Base-by-base conservation (phyloP, 768 basidiomycete species). In the Termitomyces sp. region DNA sequence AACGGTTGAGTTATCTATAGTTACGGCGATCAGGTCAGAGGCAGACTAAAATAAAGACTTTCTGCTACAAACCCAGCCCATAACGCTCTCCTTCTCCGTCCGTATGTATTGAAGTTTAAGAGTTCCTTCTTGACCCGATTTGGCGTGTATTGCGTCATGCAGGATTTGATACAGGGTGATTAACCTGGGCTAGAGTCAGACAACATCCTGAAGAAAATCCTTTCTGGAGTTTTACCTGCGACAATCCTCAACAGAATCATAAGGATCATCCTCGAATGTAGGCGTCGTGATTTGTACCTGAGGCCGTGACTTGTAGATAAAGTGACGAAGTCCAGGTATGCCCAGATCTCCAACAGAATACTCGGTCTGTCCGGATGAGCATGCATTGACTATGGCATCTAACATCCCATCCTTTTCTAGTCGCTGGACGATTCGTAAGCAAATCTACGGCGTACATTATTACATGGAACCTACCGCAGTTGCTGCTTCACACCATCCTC, bases 281-380 rank as follows among this genome's bases (percentile, higher is more conserved):
- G 97, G 94, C 59, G 78, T 71, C 0, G 95, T 97, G 35, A 96
- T 79, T 66, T 99, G 97, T 19, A 99, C 94, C 62, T 91, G 83
- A 7, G 81, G 74, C 12, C 92, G 79, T 10, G 90, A 92, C 72
- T 98, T 98, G 76, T 98, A 98, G 46, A 98, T 72, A 66, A 98
- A 99, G 68, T 99, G 97, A 30, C 91, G 82, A 28, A 98, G 71
- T 2, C 94, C 94, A 3, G 93, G 93, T 59, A 96, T 87, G n/a
- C 83, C 83, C 11, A 98, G 71, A 53, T 89, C 86, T 2, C 84
- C 83, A 53, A 86, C 81, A 7, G 81, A 76, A 62, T 90, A 91
- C 46, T 82, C 77, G 6, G 85, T 85, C 40, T 76, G 65, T 48
- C 80, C 73, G 43, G 77, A 67, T 30, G 67, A 62, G 54, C 81